Evolutionary conservation across 2,329 filamentous ascomycete species (phyloP).

Genomic region (Trichoderma cornu-damae): DNA sequence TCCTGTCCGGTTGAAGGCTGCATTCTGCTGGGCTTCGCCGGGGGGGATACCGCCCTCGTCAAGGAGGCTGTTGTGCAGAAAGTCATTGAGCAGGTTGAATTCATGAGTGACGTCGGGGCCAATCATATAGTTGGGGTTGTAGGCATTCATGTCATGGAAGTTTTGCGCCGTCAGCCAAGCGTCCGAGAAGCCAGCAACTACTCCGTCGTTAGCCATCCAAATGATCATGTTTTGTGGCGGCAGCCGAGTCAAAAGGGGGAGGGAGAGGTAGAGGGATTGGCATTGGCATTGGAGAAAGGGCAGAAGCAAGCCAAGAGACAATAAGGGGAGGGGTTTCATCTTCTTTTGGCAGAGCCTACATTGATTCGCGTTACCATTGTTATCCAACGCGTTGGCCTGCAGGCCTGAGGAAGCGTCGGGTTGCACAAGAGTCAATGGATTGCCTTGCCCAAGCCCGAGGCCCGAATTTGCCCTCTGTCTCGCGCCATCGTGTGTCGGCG

Average conservation of each 20-base stretch:
- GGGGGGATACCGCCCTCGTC: conserved; percentile 72
- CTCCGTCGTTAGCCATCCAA: conserved; percentile 17
- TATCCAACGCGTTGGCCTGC: conserved; percentile 54
- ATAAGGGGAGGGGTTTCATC: not conserved
- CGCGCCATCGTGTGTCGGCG: conserved; percentile 38
- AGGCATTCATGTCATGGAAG: conserved; percentile 90
- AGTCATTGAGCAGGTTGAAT: conserved; percentile 95
- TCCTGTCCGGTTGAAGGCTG: conserved; percentile 36
- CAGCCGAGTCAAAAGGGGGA: not conserved
- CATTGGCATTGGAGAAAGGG: not conserved
- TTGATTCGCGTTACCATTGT: conserved; percentile 60
- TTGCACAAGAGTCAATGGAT: conserved; percentile 64
- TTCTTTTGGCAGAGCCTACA: conserved; percentile 52
- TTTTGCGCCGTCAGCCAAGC: conserved; percentile 76
- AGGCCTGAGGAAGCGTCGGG: conserved; percentile 63
- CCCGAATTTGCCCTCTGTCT: conserved; percentile 37
- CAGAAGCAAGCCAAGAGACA: not conserved
- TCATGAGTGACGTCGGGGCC: conserved; percentile 88
- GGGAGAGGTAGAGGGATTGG: too few species aligned
- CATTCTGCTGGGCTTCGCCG: conserved; percentile 54
- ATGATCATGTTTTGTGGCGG: not conserved
- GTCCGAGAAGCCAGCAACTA: conserved; percentile 74
- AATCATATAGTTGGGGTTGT: conserved; percentile 94
- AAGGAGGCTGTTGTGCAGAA: conserved; percentile 83
- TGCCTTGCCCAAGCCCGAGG: conserved; percentile 47